Evolutionary conservation across 768 basidiomycete species (phyloP).

Genomic region (Chalciporus sphaerocephalus): DNA sequence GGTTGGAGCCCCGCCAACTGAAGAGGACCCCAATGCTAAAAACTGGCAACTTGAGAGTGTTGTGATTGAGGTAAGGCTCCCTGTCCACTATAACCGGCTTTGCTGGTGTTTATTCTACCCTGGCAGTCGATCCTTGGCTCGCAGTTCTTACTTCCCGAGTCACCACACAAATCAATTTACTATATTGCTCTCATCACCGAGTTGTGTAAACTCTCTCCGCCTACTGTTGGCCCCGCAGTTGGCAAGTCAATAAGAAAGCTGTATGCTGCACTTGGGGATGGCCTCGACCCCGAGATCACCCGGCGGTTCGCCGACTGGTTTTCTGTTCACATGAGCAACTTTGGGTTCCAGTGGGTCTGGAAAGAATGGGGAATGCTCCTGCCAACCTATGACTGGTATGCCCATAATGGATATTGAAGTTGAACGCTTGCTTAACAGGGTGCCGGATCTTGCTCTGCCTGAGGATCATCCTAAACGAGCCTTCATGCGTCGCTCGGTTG

Average conservation of each 20-base stretch:
- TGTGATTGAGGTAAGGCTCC: slow-evolving; percentile 65
- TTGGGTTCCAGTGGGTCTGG: slow-evolving; percentile 98
- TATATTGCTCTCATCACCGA: slow-evolving; percentile 88
- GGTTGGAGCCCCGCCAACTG: slow-evolving; percentile 52
- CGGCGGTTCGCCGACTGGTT: slow-evolving; percentile 94
- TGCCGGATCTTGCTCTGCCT: slow-evolving; percentile 73
- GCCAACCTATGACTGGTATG: not conserved
- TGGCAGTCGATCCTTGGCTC: slow-evolving; percentile 66
- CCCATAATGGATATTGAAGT: not conserved
- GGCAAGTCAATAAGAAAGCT: slow-evolving; percentile 92
- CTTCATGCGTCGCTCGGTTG: slow-evolving; percentile 83
- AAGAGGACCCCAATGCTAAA: slow-evolving; percentile 52
- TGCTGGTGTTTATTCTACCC: not conserved
- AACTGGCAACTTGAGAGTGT: slow-evolving; percentile 89
- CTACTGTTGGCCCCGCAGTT: slow-evolving; percentile 91
- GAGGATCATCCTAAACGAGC: slow-evolving; percentile 79
- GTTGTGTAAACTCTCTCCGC: slow-evolving; percentile 89
- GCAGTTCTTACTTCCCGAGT: slow-evolving; percentile 71
- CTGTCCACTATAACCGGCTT: not conserved
- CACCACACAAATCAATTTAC: slow-evolving; percentile 76
- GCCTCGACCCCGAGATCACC: slow-evolving; percentile 80
- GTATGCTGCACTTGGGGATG: slow-evolving; percentile 74
- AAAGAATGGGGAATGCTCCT: slow-evolving; percentile 78
- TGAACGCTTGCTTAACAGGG: slow-evolving; percentile 46
- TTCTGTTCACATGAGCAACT: slow-evolving; percentile 93